Evolutionary conservation across 2,329 filamentous ascomycete genomes (phyloP).

Genomic region (Aspergillus flavus): DNA sequence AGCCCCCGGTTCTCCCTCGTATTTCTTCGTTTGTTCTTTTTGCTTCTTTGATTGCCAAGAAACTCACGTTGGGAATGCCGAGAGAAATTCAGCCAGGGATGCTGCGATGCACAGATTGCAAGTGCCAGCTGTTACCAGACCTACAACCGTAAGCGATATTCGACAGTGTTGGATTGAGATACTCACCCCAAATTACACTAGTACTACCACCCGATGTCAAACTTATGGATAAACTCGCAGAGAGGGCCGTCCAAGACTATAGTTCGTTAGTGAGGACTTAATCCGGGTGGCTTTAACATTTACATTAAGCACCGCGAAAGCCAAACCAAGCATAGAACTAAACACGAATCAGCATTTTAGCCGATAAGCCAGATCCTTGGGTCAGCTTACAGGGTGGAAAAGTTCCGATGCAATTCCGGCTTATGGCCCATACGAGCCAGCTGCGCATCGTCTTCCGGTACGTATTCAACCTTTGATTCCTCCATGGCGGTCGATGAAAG

Average conservation of each 20-base stretch:
- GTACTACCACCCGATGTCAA: conserved; percentile 73
- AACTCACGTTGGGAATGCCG: conserved; percentile 58
- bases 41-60: background rate
- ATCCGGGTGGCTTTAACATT: conserved; percentile 7
- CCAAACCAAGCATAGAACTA: conserved; percentile 60
- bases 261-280: conserved; percentile 9
- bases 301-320: conserved; percentile 62
- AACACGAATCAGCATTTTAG: background rate
- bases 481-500: conserved; percentile 11
- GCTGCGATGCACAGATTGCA: conserved; percentile 71
- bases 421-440: conserved; percentile 57
- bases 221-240: conserved; percentile 60
- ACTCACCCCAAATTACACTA: conserved; percentile 70
- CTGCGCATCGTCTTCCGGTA: conserved; percentile 43
- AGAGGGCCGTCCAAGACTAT: conserved; percentile 61
- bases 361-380: background rate
- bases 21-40: background rate
- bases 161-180: background rate
- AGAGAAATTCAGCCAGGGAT: conserved; percentile 70
- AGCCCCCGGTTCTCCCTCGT: background rate
- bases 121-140: conserved; percentile 61
- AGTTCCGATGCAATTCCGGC: conserved; percentile 60
- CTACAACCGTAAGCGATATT: conserved; percentile 14
- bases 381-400: conserved; percentile 49
- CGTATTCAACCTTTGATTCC: conserved; percentile 3